Evolutionary conservation across 2,329 filamentous ascomycete species (phyloP), one percentile per base, ranked within the genome.

Genomic region (Cryphonectria carpinicola): DNA sequence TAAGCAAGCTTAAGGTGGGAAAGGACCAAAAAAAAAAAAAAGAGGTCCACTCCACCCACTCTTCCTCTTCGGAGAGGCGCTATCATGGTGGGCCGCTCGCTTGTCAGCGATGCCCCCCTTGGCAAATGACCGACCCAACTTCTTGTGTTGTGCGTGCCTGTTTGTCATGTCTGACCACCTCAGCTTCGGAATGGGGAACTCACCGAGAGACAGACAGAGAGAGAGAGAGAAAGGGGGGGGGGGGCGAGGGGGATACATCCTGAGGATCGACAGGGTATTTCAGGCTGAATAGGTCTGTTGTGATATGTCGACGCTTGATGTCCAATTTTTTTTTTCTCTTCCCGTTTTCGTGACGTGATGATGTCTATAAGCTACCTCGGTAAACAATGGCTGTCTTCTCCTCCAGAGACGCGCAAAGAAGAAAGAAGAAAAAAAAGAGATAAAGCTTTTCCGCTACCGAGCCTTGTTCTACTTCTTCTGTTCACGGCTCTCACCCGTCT

Each of bases 401-500:
- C 10, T 46, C 11, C 17, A 46, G n/a, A 49, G 8, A 32, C 8
- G 14, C 43, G 19, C 43, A 8, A 32, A 4, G 3, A 32, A 32
- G 4, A 32, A 32, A 32, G 4, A 32, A 32, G 3, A 32, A 32
- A 32, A 32, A 32, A 32, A 32, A 32, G 4, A 4, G 4, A 32
- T 32, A 32, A 65, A 22, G 25, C 41, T n/a, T 35, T 39, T 61
- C 54, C 54, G 54, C 52, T 32, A 25, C 39, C n/a, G 35, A 28
- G 39, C 25, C 14, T 14, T 37, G 32, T 43, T 28, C 41, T 46
- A 68, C 32, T 68, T 68, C 60, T 68, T 63, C 43, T 65, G 63
- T 17, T 63, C 66, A 32, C 58, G 58, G 28, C 58, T 63, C 69
- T 72, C 71, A 17, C 71, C 71, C 14, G 73, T 72, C 80, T 86